These are phyloP conservation scores for Leucocoprinus birnbaumii DNA, from an alignment of 768 basidiomycete genomes.

Conservation along the genomic window DNA sequence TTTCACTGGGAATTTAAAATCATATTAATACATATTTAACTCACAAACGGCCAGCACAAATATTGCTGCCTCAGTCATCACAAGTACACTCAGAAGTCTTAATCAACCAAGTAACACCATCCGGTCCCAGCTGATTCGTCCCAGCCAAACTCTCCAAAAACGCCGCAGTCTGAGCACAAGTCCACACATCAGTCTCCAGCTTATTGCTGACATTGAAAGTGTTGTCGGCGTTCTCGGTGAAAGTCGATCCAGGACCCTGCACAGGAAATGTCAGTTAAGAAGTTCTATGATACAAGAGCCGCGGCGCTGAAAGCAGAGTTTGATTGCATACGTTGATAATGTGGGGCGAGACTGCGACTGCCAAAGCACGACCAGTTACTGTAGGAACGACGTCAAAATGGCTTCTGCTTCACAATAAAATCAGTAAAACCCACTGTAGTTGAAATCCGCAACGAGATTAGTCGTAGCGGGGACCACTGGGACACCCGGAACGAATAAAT, in stretches of 20 bases:
- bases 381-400: too few species aligned
- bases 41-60: too few species aligned
- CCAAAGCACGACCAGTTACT: slow-evolving; percentile 1
- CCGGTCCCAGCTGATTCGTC: not conserved
- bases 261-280: not conserved
- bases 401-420: not conserved
- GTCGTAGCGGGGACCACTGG: not conserved
- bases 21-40: too few species aligned
- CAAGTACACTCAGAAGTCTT: not conserved
- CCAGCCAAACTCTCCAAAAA: not conserved
- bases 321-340: not conserved
- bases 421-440: not conserved
- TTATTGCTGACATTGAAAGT: not conserved
- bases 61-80: not conserved
- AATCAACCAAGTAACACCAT: not conserved
- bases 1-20: too few species aligned
- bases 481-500: not conserved
- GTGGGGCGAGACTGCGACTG: not conserved
- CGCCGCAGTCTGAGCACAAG: not conserved
- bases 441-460: not conserved
- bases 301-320: too few species aligned
- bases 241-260: not conserved
- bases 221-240: not conserved
- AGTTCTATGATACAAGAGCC: not conserved
- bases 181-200: not conserved